These are phyloP conservation scores for Aureobasidium sp. DNA, from an alignment of 2,329 filamentous ascomycete species.

Conservation along the genomic window DNA sequence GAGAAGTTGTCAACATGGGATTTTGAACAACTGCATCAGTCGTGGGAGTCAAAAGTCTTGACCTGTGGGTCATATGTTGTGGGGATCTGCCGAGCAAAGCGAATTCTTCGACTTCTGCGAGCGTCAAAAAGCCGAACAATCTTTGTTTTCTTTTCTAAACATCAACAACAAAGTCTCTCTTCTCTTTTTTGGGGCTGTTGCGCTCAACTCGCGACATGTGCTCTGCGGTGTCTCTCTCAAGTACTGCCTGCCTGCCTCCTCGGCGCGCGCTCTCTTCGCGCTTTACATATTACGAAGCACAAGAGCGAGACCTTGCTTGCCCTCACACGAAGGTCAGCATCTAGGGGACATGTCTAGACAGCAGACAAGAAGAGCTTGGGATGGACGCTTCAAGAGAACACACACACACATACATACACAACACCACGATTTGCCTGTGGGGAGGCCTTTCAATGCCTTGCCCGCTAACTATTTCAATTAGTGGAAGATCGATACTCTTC, in stretches of 20 bases:
- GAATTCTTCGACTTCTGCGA: neutral
- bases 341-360: neutral
- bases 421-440: conserved; percentile 7
- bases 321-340: no score
- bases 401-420: neutral
- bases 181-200: no score
- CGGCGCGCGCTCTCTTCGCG: neutral
- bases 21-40: neutral
- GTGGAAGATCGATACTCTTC: neutral
- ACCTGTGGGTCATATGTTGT: neutral
- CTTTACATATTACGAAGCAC: neutral
- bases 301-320: no score
- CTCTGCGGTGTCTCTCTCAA: no score
- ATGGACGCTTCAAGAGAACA: neutral
- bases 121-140: neutral
- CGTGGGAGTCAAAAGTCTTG: neutral
- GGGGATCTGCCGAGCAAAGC: neutral
- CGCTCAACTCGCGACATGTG: no score
- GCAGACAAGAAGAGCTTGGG: neutral
- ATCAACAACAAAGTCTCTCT: no score
- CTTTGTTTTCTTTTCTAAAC: no score
- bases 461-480: conserved; percentile 6
- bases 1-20: neutral
- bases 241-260: no score
- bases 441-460: conserved; percentile 4